These are phyloP conservation scores for Tephrocybe rancida DNA, from an alignment of 768 basidiomycete genomes.

Conservation along the genomic window DNA sequence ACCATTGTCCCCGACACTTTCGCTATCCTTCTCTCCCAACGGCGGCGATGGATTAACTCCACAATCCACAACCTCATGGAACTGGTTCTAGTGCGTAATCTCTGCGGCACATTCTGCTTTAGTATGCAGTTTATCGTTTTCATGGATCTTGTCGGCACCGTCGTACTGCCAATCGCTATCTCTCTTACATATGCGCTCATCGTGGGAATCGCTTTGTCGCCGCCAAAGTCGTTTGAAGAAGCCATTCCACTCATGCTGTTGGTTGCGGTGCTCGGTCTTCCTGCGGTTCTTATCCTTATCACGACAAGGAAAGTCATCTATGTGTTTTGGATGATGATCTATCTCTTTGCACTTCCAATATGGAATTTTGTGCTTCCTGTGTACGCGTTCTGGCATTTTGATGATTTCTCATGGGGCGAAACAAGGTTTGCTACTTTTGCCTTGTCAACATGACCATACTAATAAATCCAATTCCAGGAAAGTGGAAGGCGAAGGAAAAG, in stretches of 20 bases:
- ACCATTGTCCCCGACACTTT: constrained; percentile 98
- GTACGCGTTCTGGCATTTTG: constrained; percentile 99
- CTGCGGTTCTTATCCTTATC: constrained; percentile 88
- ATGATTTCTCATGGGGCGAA: constrained; percentile 99
- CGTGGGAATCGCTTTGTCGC: constrained; percentile 75
- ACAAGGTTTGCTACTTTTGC: constrained; percentile 65
- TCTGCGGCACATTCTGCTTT: constrained; percentile 99
- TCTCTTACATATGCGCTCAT: constrained; percentile 87
- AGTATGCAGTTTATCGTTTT: constrained; percentile 99
- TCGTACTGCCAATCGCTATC: constrained; percentile 94
- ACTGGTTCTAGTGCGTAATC: constrained; percentile 92
- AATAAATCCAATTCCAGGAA: constrained; percentile 54
- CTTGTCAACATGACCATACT: constrained; percentile 1
- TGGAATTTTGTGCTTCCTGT: constrained; percentile 96
- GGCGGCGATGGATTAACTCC: constrained; percentile 99
- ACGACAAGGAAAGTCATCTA: constrained; percentile 95
- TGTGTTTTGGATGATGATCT: constrained; percentile 97
- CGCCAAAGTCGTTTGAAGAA: constrained; percentile 85
- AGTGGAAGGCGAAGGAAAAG: constrained; percentile 90
- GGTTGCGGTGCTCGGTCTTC: constrained; percentile 89
- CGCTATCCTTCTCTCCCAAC: constrained; percentile 89
- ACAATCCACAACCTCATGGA: constrained; percentile 99
- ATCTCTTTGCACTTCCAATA: constrained; percentile 88
- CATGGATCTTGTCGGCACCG: constrained; percentile 92
- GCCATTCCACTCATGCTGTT: constrained; percentile 94